Evolutionary conservation across 2,329 filamentous ascomycete genomes (phyloP).

Genomic region (Sarocladium kiliense): DNA sequence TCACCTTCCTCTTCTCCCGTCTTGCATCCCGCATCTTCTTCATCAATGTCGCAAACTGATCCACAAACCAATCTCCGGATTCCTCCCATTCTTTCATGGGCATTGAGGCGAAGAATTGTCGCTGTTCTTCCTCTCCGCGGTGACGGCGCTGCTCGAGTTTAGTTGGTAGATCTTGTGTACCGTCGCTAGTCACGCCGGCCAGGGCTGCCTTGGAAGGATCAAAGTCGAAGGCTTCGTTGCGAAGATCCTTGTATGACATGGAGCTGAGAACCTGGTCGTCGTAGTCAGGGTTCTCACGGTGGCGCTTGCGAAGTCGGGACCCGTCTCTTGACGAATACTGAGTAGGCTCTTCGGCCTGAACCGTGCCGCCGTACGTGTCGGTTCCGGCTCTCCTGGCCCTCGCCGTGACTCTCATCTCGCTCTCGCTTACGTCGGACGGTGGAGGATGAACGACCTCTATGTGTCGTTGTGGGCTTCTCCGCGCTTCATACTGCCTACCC

Average conservation of each 20-base stretch:
- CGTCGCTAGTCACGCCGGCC: slow-evolving; percentile 26
- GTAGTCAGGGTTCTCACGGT: slow-evolving; percentile 45
- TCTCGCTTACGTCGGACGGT: not conserved
- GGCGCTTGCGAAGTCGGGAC: slow-evolving; percentile 27
- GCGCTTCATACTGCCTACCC: not conserved
- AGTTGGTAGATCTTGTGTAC: slow-evolving; percentile 27
- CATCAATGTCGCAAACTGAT: slow-evolving; percentile 47
- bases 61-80: slow-evolving; percentile 55
- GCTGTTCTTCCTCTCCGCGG: slow-evolving; percentile 40
- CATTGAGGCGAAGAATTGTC: slow-evolving; percentile 47
- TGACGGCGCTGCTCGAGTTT: slow-evolving; percentile 46
- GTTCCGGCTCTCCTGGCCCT: not conserved
- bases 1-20: slow-evolving; percentile 42
- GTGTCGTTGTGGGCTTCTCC: not conserved
- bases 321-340: not conserved
- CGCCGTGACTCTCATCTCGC: not conserved
- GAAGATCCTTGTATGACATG: slow-evolving; percentile 49
- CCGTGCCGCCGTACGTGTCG: not conserved
- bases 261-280: slow-evolving; percentile 48
- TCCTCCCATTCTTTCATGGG: slow-evolving; percentile 53
- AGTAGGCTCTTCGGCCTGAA: not conserved
- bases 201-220: slow-evolving; percentile 45
- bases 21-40: slow-evolving; percentile 42
- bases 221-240: slow-evolving; percentile 49
- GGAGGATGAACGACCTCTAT: not conserved